Conservation (phyloP, 176 grass and related monocot genomes). For the Triticum monococcum region DNA sequence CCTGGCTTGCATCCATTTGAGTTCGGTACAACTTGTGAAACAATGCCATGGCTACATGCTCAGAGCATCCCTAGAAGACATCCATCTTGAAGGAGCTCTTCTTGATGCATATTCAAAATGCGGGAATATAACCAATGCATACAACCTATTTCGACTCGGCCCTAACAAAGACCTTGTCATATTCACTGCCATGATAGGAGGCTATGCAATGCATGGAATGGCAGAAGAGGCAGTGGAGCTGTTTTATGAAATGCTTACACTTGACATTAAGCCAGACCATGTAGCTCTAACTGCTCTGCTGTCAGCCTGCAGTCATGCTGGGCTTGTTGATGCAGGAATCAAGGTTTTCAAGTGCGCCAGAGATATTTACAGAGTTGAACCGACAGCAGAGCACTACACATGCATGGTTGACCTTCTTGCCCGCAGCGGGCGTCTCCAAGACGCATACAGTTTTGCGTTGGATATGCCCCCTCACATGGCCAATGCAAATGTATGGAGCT, state of each 20-base stretch:
- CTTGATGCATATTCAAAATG: conserved; percentile 67
- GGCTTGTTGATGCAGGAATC: conserved; percentile 58
- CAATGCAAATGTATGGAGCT: conserved; percentile 59
- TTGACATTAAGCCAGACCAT: conserved; percentile 63
- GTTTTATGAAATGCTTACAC: conserved; percentile 61
- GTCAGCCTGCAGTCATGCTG: conserved; percentile 75
- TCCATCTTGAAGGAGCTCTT: conserved; percentile 60
- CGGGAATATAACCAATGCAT: conserved; percentile 52
- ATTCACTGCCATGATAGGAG: conserved; percentile 72
- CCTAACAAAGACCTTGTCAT: conserved; percentile 52
- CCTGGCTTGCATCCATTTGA: conserved; percentile 55
- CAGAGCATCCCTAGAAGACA: conserved; percentile 51
- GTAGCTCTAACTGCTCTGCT: conserved; percentile 64
- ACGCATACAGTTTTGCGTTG: conserved; percentile 54
- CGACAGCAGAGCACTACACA: conserved; percentile 51
- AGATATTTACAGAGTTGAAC: conserved; percentile 45
- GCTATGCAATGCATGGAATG: conserved; percentile 77
- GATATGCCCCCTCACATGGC: conserved; percentile 46
- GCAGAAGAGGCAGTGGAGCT: conserved; percentile 55
- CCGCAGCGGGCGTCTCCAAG: conserved; percentile 47
- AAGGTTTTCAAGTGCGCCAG: conserved; percentile 59
- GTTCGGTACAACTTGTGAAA: conserved; percentile 60
- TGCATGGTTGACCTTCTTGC: conserved; percentile 82
- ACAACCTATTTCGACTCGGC: conserved; percentile 48
- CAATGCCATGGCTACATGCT: conserved; percentile 72